These are phyloP conservation scores for Osmanthus fragrans DNA, from an alignment of 257 asterid genomes.

Conservation along the genomic window DNA sequence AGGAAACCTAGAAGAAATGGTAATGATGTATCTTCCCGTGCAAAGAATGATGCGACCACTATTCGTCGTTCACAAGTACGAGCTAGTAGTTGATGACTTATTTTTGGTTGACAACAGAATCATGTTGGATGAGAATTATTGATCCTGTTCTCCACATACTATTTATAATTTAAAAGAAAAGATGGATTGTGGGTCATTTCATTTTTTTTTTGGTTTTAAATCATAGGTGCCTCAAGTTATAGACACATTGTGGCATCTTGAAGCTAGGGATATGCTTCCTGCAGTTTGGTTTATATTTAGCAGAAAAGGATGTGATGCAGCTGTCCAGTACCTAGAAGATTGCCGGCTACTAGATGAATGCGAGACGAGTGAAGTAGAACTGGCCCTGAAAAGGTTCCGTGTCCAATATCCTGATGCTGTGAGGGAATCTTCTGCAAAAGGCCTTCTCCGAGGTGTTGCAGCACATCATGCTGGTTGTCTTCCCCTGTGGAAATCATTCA, in stretches of 20 bases:
- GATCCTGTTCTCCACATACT: background rate
- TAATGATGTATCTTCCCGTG: slow-evolving; percentile 47
- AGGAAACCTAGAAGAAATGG: slow-evolving; percentile 64
- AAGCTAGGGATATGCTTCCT: slow-evolving; percentile 91
- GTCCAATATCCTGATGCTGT: slow-evolving; percentile 88
- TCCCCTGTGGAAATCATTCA: slow-evolving; percentile 95
- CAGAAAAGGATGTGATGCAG: slow-evolving; percentile 99
- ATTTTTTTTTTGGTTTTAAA: slow-evolving; percentile 19
- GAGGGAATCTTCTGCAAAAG: slow-evolving; percentile 84
- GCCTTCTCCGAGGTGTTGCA: slow-evolving; percentile 94
- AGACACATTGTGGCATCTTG: slow-evolving; percentile 87
- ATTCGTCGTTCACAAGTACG: slow-evolving; percentile 82
- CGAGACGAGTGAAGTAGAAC: slow-evolving; percentile 84
- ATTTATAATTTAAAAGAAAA: slow-evolving; percentile 16
- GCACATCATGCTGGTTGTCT: slow-evolving; percentile 99
- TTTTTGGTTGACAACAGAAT: background rate
- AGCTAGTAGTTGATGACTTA: slow-evolving; percentile 16
- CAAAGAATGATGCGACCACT: slow-evolving; percentile 69
- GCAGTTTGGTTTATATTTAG: slow-evolving; percentile 99
- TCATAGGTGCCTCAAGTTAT: slow-evolving; percentile 87
- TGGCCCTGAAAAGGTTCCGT: slow-evolving; percentile 84
- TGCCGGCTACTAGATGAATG: slow-evolving; percentile 78
- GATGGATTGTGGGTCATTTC: slow-evolving; percentile 10
- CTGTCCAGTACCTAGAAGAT: slow-evolving; percentile 87
- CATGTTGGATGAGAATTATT: background rate